Base-by-base conservation (phyloP, 202 grass and related monocot genomes). In the Dendrocalamus latiflorus region DNA sequence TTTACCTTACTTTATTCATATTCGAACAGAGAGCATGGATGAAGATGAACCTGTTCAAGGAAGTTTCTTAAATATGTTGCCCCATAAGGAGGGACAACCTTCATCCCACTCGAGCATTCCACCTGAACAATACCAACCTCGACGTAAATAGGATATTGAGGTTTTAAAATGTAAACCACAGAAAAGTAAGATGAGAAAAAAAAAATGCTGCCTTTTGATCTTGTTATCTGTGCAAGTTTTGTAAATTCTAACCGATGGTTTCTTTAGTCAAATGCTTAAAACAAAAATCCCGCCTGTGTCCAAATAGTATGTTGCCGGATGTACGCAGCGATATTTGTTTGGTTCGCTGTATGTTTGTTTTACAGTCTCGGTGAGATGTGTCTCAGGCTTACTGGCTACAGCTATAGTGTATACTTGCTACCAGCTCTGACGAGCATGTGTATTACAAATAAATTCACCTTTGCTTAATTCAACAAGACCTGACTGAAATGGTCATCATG, bases 21-120 rank as follows among this genome's bases (percentile, higher is more conserved):
- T 58, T 74, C 41, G 75, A 65, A 79, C 91, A 90, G 93, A 98
- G 54, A 90, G 80, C 77, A 81, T 87, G 79, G 87, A 90, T 75
- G 69, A 88, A 61, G 91, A 90, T 67, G 81, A 85, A 50, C 91
- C 91, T 78, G 86, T 86, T 25, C 83, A 95, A 82, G 96, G 93
- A 72, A 95, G 96, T 75, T 99, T 95, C 75, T 74, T 90, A 80
- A 90, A 90, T 75, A 81, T 99, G 81, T 92, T 99, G 85, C 93
- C 96, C 56, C 89, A 90, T 20, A 83, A 85, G 74, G 96, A 99
- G 67, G 87, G 90, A 0, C 65, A 94, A 68, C 85, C 93, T 53
- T 99, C 96, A 4, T 90, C 89, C 84, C 93, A 90, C 62, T 92
- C 93, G 18, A 93, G 87, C 69, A 72, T 85, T 70, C 94, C 95